Evolutionary conservation across 2,329 filamentous ascomycete species (phyloP).

Genomic region (Elsinoe australis): DNA sequence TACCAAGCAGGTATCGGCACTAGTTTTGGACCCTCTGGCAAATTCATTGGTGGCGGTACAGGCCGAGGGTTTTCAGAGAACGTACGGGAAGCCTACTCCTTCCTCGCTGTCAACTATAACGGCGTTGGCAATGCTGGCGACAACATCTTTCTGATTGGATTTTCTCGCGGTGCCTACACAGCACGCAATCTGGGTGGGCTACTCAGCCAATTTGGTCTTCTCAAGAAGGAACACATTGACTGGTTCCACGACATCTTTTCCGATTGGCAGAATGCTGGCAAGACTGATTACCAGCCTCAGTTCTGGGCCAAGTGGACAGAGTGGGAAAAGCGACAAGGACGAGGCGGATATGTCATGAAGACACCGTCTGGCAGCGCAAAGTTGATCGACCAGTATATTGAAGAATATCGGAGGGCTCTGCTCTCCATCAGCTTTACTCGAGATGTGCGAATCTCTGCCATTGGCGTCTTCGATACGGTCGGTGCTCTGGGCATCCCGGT

Average conservation of each 20-base stretch:
- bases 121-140: too few species aligned
- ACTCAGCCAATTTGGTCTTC: conserved; percentile 36
- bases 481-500: conserved; percentile 33
- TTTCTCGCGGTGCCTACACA: conserved; percentile 38
- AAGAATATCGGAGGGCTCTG: conserved; percentile 19
- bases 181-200: conserved; percentile 35
- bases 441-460: conserved; percentile 33
- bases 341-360: neutral
- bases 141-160: conserved; percentile 39
- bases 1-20: conserved; percentile 34
- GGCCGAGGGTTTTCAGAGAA: conserved; percentile 33
- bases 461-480: conserved; percentile 46
- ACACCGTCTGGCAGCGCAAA: conserved; percentile 10
- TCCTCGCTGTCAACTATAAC: conserved; percentile 52
- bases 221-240: conserved; percentile 27
- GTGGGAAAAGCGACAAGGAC: conserved; percentile 15
- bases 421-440: conserved; percentile 21
- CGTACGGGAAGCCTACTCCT: conserved; percentile 54
- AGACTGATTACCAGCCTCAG: conserved; percentile 18
- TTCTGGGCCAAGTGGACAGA: conserved; percentile 19
- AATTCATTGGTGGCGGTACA: conserved; percentile 29
- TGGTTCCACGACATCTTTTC: conserved; percentile 26
- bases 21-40: conserved; percentile 28
- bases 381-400: conserved; percentile 17
- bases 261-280: conserved; percentile 27